Evolutionary conservation across 1,284 basidiomycete genomes (phyloP), one percentile per base, ranked within the genome.

Genomic region (Ganoderma lucidum): DNA sequence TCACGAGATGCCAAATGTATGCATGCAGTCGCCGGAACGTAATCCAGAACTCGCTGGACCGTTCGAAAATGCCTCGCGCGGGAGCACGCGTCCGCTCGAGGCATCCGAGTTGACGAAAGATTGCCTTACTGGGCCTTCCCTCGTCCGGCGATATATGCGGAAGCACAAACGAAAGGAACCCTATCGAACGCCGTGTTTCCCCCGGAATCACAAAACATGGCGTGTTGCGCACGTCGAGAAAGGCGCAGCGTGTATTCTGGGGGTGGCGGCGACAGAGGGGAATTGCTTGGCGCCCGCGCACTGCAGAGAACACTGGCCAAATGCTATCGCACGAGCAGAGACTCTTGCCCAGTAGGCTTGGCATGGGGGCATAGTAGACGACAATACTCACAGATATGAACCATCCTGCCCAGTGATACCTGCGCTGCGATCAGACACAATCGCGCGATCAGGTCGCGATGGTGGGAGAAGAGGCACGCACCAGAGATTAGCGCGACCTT

Each of bases 341-440:
- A 4, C 48, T 51, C 48, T 23, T 51, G 48, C 23, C 48, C 23
- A 51, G 48, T 2, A 51, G 48, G 48, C n/a, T 28, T n/a, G 19
- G 9, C 8, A 48, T n/a, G 17, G 35, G 17, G 32, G 3, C 3
- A 39, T 3, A 19, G 19, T n/a, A 19, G 32, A 59, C 9, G 3
- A 17, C 12, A 60, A 42, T 15, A 80, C 91, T 80, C 77, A 95
- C 91, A 96, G 82, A 79, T 96, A 96, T 8, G 94, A 96, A 41
- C 95, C 95, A 81, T 96, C 95, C 82, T 96, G 95, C 23, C 95
- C 95, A 74, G 95, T 96, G 79, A 97, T 94, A 80, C 95, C 95
- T 95, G 76, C 44, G 71, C 53, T 55, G 28, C 32, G 37, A 53
- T 53, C 48, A 58, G 56, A 41, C 59, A 30, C 39, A n/a, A 60